phyloP scores from a whole-genome alignment of 805 yeast species.

The Clavispora santaluciae region DNA sequence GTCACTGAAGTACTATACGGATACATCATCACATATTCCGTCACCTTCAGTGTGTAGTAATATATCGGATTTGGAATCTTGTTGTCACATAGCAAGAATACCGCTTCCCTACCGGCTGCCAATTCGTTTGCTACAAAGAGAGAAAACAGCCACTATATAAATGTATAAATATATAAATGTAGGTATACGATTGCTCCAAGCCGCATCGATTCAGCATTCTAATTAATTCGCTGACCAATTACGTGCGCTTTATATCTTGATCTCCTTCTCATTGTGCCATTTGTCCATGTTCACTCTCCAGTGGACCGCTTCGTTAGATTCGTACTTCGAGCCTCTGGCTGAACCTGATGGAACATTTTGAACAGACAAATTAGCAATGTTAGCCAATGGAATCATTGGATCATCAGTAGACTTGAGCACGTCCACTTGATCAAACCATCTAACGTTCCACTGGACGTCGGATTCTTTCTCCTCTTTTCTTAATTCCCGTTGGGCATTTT shows the following conservation, averaged over 20 bases:
- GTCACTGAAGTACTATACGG: no score
- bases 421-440: slow-evolving; percentile 65
- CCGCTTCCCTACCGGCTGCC: no score
- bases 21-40: no score
- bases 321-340: slow-evolving; percentile 50
- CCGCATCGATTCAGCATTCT: background rate
- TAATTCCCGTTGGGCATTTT: slow-evolving; percentile 77
- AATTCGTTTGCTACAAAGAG: no score
- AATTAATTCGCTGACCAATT: background rate
- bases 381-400: slow-evolving; percentile 31
- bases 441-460: slow-evolving; percentile 66
- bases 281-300: slow-evolving; percentile 62
- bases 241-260: slow-evolving; percentile 31
- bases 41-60: no score
- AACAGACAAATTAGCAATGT: slow-evolving; percentile 51
- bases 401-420: slow-evolving; percentile 22
- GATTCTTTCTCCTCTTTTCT: slow-evolving; percentile 67
- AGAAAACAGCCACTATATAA: no score
- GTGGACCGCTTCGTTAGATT: slow-evolving; percentile 48
- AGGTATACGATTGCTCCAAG: background rate
- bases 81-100: no score
- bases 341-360: slow-evolving; percentile 69
- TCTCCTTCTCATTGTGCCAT: slow-evolving; percentile 59
- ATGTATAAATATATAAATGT: background rate
- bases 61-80: no score